These are phyloP conservation scores for Myriosclerotinia curreyana DNA, from an alignment of 2,329 filamentous ascomycete species.

Conservation along the genomic window DNA sequence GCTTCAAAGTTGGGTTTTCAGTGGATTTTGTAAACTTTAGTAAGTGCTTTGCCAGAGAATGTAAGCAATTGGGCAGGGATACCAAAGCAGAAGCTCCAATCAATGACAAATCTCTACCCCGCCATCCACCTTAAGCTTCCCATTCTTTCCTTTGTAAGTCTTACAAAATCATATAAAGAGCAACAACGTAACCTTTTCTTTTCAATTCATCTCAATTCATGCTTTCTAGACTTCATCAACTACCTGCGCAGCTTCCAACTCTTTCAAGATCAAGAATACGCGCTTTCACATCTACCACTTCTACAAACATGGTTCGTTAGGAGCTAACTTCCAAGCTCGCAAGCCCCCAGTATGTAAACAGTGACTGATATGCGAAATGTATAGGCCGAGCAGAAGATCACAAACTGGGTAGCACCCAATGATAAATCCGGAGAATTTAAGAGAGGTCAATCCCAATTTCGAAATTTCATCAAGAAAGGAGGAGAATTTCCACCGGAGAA, in stretches of 20 bases:
- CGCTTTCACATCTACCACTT: conserved; percentile 4
- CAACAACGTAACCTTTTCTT: not conserved
- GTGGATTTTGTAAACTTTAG: conserved; percentile 17
- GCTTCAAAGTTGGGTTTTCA: no score
- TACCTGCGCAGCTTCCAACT: conserved; percentile 18
- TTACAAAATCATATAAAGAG: conserved; percentile 1
- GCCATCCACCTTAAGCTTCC: conserved; percentile 8
- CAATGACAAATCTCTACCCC: conserved; percentile 21
- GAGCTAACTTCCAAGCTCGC: not conserved
- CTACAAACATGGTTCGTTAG: conserved; percentile 24
- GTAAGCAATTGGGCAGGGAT: conserved; percentile 20
- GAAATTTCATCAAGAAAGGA: conserved; percentile 61
- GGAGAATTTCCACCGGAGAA: conserved; percentile 73
- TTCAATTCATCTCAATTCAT: conserved; percentile 12
- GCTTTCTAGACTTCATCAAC: conserved; percentile 20
- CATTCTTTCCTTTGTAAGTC: conserved; percentile 19
- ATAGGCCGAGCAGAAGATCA: conserved; percentile 53
- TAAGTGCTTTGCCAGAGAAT: conserved; percentile 15
- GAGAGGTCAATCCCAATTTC: conserved; percentile 78
- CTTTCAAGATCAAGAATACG: conserved; percentile 9
- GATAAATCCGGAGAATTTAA: conserved; percentile 91
- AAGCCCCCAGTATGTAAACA: not conserved
- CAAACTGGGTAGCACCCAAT: conserved; percentile 75
- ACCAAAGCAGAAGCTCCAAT: not conserved
- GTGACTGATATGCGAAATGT: conserved; percentile 14